Evolutionary conservation across 1,284 basidiomycete genomes (phyloP), one percentile per base, ranked within the genome.

Genomic region (Cystobasidium sp.): DNA sequence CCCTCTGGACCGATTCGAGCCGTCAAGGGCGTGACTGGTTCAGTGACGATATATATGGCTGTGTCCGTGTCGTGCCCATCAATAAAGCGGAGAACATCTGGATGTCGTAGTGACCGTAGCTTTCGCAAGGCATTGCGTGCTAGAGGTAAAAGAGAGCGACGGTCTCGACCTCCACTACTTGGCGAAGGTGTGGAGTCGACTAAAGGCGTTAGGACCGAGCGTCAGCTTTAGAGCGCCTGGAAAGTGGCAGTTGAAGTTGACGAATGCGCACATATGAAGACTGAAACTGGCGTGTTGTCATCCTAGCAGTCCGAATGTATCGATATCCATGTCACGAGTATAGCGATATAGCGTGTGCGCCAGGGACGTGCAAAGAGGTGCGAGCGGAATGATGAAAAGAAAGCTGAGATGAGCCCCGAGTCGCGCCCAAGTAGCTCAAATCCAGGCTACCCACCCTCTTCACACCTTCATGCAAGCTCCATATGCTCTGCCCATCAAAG

Each of bases 61-160:
- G 88, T 88, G 61, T 96, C 93, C 0, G 88, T 92, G 22, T 82
- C 83, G 46, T 68, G 65, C 18, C 78, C 79, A 78, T 97, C 95
- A 84, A 99, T 88, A 82, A 97, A 96, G 81, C 92, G 95, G 79
- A 99, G 88, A 3, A 99, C 88, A 82, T 98, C 92, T 0, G 97
- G 97, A 85, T 99, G 97, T 47, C 97, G 88, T 7, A 91, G 91
- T 1, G 93, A 92, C 52, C 95, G 88, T 12, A 99, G 86, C 83
- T 96, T 98, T 76, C 92, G 89, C 46, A 97, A 85, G 0, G 94
- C 89, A 83, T 99, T 99, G 81, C 90, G 90, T 2, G 95, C 96
- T 22, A 99, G 86, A 1, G 89, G 88, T 63, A 92, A 84, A 9
- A 88, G 83, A 31, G 74, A 37, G 64, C 85, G 87, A 79, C 86